Percentiles rank a stretch among this genome's conserved stretches.
phyloP scores from a whole-genome alignment of 768 basidiomycete genomes.

The Lactarius tabidus region DNA sequence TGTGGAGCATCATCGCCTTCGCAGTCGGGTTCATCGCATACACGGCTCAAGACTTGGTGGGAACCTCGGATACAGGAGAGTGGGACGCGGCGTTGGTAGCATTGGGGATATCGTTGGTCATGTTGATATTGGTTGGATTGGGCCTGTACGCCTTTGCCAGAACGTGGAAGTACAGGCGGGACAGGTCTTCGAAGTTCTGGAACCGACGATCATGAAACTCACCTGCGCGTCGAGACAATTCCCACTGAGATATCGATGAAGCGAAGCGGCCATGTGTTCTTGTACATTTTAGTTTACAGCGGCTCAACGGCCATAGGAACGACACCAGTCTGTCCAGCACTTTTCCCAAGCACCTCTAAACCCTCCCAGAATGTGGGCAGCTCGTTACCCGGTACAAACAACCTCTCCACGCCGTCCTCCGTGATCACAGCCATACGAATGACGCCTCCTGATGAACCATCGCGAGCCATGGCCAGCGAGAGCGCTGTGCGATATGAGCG shows the following conservation, averaged over 20 bases:
- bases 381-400: conserved; percentile 89
- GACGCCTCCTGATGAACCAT: conserved; percentile 96
- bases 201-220: neutral
- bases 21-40: conserved; percentile 45
- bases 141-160: conserved; percentile 48
- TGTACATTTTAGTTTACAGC: conserved; percentile 20
- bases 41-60: conserved; percentile 37
- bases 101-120: conserved; percentile 39
- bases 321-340: conserved; percentile 29
- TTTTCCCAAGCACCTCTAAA: conserved; percentile 56
- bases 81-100: conserved; percentile 40
- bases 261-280: neutral
- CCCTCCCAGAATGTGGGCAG: conserved; percentile 91
- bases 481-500: conserved; percentile 53
- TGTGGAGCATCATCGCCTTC: conserved; percentile 52
- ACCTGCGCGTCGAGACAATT: neutral
- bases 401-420: conserved; percentile 82
- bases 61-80: conserved; percentile 26
- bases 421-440: conserved; percentile 98
- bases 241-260: neutral
- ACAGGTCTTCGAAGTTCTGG: neutral
- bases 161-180: conserved; percentile 41
- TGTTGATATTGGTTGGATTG: conserved; percentile 37
- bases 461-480: conserved; percentile 92
- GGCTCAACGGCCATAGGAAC: conserved; percentile 46